Evolutionary conservation across 306 rosid species (phyloP), one percentile per base, ranked within the genome.

Genomic region (Vigna trinervia): DNA sequence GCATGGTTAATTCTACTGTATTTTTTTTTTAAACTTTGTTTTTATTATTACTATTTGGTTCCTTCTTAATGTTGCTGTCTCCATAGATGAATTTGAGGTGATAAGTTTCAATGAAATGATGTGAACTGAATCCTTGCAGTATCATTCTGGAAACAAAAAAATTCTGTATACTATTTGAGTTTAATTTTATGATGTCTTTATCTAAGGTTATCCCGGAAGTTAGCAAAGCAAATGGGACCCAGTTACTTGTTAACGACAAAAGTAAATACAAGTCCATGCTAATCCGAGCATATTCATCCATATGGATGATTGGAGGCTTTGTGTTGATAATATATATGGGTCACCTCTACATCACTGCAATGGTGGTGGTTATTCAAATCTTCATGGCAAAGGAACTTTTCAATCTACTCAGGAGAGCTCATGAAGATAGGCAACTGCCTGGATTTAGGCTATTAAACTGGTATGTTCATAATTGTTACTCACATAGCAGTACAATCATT

Each of bases 241-340:
- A 61, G 81, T 87, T 96, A 74, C 97, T 95, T 84, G 97, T 89
- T 77, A 10, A 95, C 80, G 99, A 96, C 73, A 79, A 80, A 71
- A 88, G 90, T 87, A 96, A 96, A 82, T 96, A 96, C 87, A 91
- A 83, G 85, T 86, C 98, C 22, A 92, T 96, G 98, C 83, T 70
- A 87, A 87, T 90, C 76, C 96, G 99, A 54, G 89, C 98, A 47
- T 87, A 87, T 80, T 96, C 99, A 54, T 82, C 98, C 7, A 14
- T 92, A 57, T 96, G 99, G 99, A 96, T 96, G 99, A 96, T 96
- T 78, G 99, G 94, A 69, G 97, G 99, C 43, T 92, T 92, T 91
- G 96, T 60, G 5, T 81, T 91, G 50, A 80, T 80, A 64, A 89
- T 96, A 70, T 96, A 92, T 72, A 75, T 92, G 89, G 99, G 99